phyloP scores from a whole-genome alignment of 139 green algal species.

The Pleodorina starrii region DNA sequence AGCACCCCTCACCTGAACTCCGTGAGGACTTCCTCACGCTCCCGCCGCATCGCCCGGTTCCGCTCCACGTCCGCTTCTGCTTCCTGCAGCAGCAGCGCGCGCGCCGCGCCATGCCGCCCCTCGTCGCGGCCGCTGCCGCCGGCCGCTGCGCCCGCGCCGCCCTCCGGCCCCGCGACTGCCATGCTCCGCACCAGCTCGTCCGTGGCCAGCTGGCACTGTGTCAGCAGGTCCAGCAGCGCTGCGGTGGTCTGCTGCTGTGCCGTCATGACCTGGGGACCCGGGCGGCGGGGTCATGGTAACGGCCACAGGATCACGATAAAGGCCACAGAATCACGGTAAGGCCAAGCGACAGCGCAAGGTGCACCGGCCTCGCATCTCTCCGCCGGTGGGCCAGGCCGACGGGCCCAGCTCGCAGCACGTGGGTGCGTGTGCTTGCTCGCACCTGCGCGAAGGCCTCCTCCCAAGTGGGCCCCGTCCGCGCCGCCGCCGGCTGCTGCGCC shows the following conservation, averaged over 20 bases:
- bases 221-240: conserved; percentile 60
- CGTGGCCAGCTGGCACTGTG: conserved; percentile 12
- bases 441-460: conserved; percentile 78
- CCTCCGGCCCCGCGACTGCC: not conserved
- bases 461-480: conserved; percentile 42
- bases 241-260: conserved; percentile 76
- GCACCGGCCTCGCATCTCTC: not conserved
- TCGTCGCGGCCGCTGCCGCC: not conserved
- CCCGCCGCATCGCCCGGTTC: conserved; percentile 29
- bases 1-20: conserved; percentile 58
- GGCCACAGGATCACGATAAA: too few relatives aligned
- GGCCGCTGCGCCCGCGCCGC: not conserved
- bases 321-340: too few relatives aligned
- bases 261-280: not conserved
- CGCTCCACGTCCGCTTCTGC: conserved; percentile 40
- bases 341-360: not conserved
- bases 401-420: too few relatives aligned
- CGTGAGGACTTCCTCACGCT: conserved; percentile 63
- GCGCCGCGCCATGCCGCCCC: not conserved
- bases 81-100: conserved; percentile 24
- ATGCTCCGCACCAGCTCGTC: conserved; percentile 13
- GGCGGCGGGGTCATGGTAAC: too few relatives aligned
- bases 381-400: too few relatives aligned
- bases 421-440: too few relatives aligned
- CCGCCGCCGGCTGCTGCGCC: conserved; percentile 13